A percentile compares a stretch with the other conserved stretches of the same genome.
phyloP scores from a whole-genome alignment of 768 basidiomycete species.

The Auricularia cornea region DNA sequence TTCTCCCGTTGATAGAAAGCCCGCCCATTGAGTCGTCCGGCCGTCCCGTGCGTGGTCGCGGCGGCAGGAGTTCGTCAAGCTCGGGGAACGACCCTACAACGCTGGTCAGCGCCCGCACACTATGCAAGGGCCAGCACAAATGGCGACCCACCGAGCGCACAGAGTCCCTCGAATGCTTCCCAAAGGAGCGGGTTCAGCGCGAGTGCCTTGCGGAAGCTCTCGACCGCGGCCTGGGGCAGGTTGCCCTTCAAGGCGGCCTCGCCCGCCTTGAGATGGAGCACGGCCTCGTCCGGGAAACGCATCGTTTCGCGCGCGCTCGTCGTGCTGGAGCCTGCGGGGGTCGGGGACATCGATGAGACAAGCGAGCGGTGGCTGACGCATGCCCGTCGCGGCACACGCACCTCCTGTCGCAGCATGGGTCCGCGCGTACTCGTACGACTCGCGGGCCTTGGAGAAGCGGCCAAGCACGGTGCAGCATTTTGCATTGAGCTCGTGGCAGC shows the following conservation, averaged over 20 bases:
- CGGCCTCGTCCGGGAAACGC: conserved; percentile 59
- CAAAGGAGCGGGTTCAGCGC: conserved; percentile 70
- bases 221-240: conserved; percentile 60
- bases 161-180: conserved; percentile 90
- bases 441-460: conserved; percentile 67
- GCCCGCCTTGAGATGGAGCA: conserved; percentile 69
- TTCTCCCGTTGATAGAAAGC: conserved; percentile 5
- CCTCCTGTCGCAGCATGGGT: background rate
- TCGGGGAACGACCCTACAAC: conserved; percentile 56
- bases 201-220: conserved; percentile 65
- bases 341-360: background rate
- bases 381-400: background rate
- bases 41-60: conserved; percentile 39
- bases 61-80: conserved; percentile 65
- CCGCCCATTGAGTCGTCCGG: conserved; percentile 10
- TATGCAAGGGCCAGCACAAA: conserved; percentile 4
- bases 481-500: conserved; percentile 73
- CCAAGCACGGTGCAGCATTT: conserved; percentile 66
- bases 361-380: background rate
- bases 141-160: conserved; percentile 54
- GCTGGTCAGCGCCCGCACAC: conserved; percentile 2
- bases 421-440: conserved; percentile 46
- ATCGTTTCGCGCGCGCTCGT: background rate
- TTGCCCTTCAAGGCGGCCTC: conserved; percentile 72
- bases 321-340: background rate